Conservation (phyloP, 208 protist genomes). For the Leishmania guyanensis region DNA sequence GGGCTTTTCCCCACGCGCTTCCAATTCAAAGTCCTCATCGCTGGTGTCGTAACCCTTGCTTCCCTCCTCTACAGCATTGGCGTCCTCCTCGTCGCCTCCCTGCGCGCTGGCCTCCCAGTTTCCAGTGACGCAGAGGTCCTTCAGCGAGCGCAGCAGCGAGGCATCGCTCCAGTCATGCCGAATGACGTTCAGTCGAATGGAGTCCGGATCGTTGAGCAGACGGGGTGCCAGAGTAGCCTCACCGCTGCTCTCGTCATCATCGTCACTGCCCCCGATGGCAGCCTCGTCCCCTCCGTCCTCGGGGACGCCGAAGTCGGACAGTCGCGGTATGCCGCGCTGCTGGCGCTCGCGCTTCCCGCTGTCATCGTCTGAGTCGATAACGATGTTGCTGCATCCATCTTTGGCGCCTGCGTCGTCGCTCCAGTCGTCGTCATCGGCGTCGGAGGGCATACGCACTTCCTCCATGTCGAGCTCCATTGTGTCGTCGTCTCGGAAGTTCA, state of each 20-base stretch:
- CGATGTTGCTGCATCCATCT: constrained; percentile 19
- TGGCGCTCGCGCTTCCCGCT: background rate
- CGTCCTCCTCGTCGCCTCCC: constrained; percentile 48
- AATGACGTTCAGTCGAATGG: constrained; percentile 50
- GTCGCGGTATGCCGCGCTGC: background rate
- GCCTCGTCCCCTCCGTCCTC: constrained; percentile 28
- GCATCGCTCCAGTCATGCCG: constrained; percentile 65
- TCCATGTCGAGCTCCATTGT: constrained; percentile 84
- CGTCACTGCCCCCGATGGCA: constrained; percentile 43
- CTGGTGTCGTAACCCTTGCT: constrained; percentile 88
- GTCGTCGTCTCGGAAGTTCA: constrained; percentile 82
- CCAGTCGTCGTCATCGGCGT: constrained; percentile 43
- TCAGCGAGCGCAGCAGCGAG: constrained; percentile 64
- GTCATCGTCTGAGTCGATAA: constrained; percentile 32
- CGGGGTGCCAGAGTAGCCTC: constrained; percentile 59
- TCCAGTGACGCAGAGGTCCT: constrained; percentile 96
- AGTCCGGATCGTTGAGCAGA: constrained; percentile 60
- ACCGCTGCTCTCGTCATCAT: constrained; percentile 32
- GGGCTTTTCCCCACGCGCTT: constrained; percentile 64
- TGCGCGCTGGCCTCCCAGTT: constrained; percentile 78
- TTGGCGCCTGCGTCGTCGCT: constrained; percentile 23
- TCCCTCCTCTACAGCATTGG: constrained; percentile 35
- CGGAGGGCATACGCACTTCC: constrained; percentile 38
- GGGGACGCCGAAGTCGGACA: constrained; percentile 30
- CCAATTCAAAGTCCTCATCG: constrained; percentile 84